These are phyloP conservation scores for Sporothrix globosa DNA, from an alignment of 2,329 filamentous ascomycete genomes.

Conservation along the genomic window DNA sequence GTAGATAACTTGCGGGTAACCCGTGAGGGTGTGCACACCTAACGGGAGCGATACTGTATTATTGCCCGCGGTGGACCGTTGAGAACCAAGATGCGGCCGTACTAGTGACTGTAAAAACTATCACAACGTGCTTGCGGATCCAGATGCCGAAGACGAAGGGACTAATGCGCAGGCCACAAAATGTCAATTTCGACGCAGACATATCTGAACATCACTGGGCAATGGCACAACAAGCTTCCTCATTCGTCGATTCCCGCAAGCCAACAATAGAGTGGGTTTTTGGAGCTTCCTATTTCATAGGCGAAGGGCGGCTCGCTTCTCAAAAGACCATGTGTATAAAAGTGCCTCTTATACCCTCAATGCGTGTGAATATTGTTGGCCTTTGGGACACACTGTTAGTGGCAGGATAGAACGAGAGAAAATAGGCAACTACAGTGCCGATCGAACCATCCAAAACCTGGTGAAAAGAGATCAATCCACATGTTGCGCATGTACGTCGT, in stretches of 20 bases:
- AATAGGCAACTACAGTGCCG: background rate
- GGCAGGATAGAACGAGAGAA: background rate
- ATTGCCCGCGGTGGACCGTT: background rate
- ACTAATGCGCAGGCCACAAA: background rate
- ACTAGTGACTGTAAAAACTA: background rate
- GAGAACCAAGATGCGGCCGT: background rate
- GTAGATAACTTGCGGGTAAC: background rate
- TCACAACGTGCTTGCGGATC: background rate
- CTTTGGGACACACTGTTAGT: background rate
- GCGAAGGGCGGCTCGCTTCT: background rate
- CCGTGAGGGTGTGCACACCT: constrained; percentile 1
- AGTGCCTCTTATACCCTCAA: constrained; percentile 18
- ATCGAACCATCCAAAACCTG: background rate
- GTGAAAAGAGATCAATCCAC: background rate
- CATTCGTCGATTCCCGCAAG: background rate
- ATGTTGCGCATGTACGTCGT: background rate
- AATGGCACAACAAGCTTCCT: constrained; percentile 13
- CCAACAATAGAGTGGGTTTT: background rate
- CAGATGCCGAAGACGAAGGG: background rate
- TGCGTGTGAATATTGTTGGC: too few species aligned
- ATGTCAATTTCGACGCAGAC: background rate
- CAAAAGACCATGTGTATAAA: constrained; percentile 3
- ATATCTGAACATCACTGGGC: background rate
- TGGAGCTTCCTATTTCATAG: constrained; percentile 22
- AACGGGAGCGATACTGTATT: background rate